phyloP scores from a whole-genome alignment of 1,284 basidiomycete species.

The Phaffia rhodozyma region DNA sequence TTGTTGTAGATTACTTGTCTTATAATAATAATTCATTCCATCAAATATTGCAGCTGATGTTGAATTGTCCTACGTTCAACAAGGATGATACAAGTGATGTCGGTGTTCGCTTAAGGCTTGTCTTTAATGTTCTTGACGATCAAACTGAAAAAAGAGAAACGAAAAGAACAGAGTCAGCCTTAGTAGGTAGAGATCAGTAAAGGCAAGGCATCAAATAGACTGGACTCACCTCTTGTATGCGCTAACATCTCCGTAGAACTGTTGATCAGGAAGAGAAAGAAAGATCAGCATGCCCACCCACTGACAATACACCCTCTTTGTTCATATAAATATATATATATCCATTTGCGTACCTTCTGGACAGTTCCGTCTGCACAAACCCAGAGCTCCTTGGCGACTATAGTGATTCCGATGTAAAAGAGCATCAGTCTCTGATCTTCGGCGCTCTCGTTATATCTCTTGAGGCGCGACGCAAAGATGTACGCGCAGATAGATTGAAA shows the following conservation, averaged over 20 bases:
- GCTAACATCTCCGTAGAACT: slow-evolving; percentile 13
- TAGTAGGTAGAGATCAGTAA: neutral
- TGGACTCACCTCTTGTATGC: slow-evolving; percentile 9
- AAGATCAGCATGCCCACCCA: slow-evolving; percentile 11
- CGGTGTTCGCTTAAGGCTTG: slow-evolving; percentile 26
- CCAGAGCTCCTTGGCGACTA: slow-evolving; percentile 49
- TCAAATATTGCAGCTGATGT: too few relatives aligned
- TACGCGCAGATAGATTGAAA: slow-evolving; percentile 12
- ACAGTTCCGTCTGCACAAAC: slow-evolving; percentile 80
- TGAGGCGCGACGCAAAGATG: neutral
- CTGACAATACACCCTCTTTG: neutral
- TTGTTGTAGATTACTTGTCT: too few relatives aligned
- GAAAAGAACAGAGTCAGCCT: neutral
- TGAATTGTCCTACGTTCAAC: neutral
- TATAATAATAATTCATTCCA: too few relatives aligned
- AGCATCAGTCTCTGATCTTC: slow-evolving; percentile 30
- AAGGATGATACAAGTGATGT: neutral
- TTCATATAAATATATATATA: neutral
- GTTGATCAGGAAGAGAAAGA: neutral
- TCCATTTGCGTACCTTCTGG: slow-evolving; percentile 49
- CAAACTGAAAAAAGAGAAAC: slow-evolving; percentile 41
- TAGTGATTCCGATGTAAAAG: neutral
- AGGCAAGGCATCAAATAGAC: neutral
- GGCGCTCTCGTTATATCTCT: too few relatives aligned
- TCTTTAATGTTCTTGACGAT: slow-evolving; percentile 68